Conservation (phyloP, 192 early-diverging fungal species). For the Entomortierella chlamydospora region DNA sequence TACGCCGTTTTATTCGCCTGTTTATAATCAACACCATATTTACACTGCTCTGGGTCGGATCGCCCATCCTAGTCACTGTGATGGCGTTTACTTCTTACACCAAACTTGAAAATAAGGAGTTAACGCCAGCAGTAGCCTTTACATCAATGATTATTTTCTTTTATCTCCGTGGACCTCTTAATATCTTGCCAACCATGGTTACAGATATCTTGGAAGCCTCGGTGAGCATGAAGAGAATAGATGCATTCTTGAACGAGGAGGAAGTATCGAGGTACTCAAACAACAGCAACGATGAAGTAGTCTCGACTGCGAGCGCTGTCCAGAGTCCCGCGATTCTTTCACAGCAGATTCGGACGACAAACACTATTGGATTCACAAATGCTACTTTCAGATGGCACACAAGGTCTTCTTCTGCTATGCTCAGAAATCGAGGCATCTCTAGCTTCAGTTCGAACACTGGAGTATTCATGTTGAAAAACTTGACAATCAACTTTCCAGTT, state of each 20-base stretch:
- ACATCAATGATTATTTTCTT: slow-evolving; percentile 75
- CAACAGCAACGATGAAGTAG: background rate
- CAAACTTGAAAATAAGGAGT: slow-evolving; percentile 62
- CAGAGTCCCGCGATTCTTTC: slow-evolving; percentile 5
- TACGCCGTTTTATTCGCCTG: slow-evolving; percentile 46
- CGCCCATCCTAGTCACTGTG: slow-evolving; percentile 70
- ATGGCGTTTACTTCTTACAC: slow-evolving; percentile 72
- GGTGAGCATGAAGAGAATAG: slow-evolving; percentile 70
- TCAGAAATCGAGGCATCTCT: background rate
- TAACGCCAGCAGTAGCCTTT: slow-evolving; percentile 76
- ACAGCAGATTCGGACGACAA: slow-evolving; percentile 5
- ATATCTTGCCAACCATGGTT: slow-evolving; percentile 54
- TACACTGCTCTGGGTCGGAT: slow-evolving; percentile 47
- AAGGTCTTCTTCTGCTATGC: background rate
- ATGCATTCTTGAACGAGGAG: slow-evolving; percentile 78
- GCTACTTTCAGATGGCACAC: slow-evolving; percentile 48
- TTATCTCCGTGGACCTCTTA: slow-evolving; percentile 58
- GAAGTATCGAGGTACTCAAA: slow-evolving; percentile 70
- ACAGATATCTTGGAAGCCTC: slow-evolving; percentile 47
- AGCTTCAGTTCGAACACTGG: slow-evolving; percentile 6
- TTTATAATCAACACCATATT: slow-evolving; percentile 51
- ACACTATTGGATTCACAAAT: slow-evolving; percentile 31
- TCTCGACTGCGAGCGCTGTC: background rate
- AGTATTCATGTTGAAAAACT: slow-evolving; percentile 59
- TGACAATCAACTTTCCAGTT: slow-evolving; percentile 59